Conservation (phyloP, 2,329 filamentous ascomycete genomes). For the Pyricularia pennisetigena region DNA sequence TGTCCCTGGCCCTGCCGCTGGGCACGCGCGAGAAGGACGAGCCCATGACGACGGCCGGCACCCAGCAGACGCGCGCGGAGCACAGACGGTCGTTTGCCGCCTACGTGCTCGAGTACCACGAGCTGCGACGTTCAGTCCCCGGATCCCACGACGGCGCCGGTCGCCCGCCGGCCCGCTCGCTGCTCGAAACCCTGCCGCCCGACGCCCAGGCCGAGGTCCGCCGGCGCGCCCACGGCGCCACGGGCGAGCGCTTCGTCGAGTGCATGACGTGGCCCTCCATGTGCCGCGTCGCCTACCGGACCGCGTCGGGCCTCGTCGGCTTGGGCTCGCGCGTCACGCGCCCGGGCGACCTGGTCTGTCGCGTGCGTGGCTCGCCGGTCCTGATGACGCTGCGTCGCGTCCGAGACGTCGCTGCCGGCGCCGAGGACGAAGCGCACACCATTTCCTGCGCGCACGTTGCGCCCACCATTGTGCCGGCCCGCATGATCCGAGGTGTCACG, state of each 20-base stretch:
- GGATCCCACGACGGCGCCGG: background rate
- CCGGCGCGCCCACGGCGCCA: slow-evolving; percentile 8
- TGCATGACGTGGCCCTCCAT: slow-evolving; percentile 11
- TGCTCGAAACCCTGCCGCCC: slow-evolving; percentile 8
- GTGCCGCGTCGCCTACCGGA: slow-evolving; percentile 11
- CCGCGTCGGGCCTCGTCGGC: slow-evolving; percentile 8
- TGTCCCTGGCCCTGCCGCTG: slow-evolving; percentile 9
- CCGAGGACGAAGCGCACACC: background rate
- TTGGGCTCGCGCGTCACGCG: slow-evolving; percentile 10
- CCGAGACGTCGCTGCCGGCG: background rate
- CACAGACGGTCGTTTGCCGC: slow-evolving; percentile 10
- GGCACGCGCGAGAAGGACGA: slow-evolving; percentile 9
- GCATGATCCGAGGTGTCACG: slow-evolving; percentile 6
- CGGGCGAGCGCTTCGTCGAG: slow-evolving; percentile 8
- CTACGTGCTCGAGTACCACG: slow-evolving; percentile 10
- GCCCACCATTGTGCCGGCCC: slow-evolving; percentile 10
- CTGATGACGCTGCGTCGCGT: slow-evolving; percentile 10
- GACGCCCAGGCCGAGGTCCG: slow-evolving; percentile 8
- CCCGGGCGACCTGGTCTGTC: slow-evolving; percentile 10
- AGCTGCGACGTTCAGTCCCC: slow-evolving; percentile 3
- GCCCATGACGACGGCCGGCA: slow-evolving; percentile 1
- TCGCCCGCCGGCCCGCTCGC: slow-evolving; percentile 6
- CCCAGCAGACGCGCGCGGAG: slow-evolving; percentile 6
- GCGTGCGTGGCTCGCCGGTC: slow-evolving; percentile 7
- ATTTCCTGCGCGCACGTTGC: slow-evolving; percentile 8